Evolutionary conservation across 2,329 filamentous ascomycete genomes (phyloP), one percentile per base, ranked within the genome.

Genomic region (Corynespora cassiicola): DNA sequence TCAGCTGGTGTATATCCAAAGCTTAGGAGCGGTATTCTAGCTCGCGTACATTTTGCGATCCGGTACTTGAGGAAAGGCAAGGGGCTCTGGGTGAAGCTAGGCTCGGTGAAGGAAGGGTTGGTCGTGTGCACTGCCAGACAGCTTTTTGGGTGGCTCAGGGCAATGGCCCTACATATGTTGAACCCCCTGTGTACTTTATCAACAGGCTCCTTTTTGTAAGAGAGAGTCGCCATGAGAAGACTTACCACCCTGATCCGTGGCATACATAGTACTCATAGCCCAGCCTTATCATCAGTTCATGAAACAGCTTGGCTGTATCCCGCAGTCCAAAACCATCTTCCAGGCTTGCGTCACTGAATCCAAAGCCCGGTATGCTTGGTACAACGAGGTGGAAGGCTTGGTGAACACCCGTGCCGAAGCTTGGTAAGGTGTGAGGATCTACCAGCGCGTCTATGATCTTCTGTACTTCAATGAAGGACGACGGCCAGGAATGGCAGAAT

Each of bases 401-500:
- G 7, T 49, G 50, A 10, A 42, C 41, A n/a, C 52, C 52, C 1
- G 42, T 40, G 2, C 49, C 56, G 27, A 52, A 51, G 14, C 50
- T 45, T 2, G 36, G 62, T 53, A 50, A 66, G 61, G 63, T 75
- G 7, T 76, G 66, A 2, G 82, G 81, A 15, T 81, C 70, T 3
- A 76, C 78, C 27, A 87, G 70, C 4, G 71, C 69, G 19, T 75
- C 68, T 35, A 85, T 70, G 39, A 86, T 70, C 19, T 81, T 77
- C 7, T 72, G 68, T 12, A 85, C 69, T 4, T 81, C 80, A 23
- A 87, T 66, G 50, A 85, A 85, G 11, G 81, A 80, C 26, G 84
- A 76, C 1, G 85, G 84, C 56, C 86, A 87, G 3, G 80, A 78
- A 31, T 85, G 85, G 51, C 84, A 75, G 37, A 87, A 70, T 14